These are phyloP conservation scores for Mycena filopes DNA, from an alignment of 768 basidiomycete genomes.

Conservation along the genomic window DNA sequence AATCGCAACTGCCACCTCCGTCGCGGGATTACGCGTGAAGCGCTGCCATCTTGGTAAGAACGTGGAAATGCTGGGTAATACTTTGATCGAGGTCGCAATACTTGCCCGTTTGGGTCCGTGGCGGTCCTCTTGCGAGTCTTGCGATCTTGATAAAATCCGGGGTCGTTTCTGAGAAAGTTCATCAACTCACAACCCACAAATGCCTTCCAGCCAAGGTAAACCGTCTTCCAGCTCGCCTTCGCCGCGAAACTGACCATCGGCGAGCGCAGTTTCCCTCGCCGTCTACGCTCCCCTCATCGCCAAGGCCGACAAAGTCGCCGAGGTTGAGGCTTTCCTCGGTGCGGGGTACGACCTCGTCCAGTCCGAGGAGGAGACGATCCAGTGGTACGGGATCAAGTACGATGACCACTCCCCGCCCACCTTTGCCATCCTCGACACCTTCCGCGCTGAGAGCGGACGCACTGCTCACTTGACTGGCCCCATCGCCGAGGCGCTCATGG, in stretches of 20 bases:
- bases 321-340: constrained; percentile 15
- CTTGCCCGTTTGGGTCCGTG: not conserved
- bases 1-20: too few relatives aligned
- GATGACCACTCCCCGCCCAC: constrained; percentile 35
- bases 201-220: constrained; percentile 24
- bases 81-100: not conserved
- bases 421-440: constrained; percentile 54
- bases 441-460: constrained; percentile 46
- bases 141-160: not conserved
- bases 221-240: too few relatives aligned
- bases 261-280: constrained; percentile 25
- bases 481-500: constrained; percentile 47
- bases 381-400: constrained; percentile 52
- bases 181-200: not conserved
- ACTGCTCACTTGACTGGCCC: constrained; percentile 48
- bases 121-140: not conserved
- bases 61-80: not conserved
- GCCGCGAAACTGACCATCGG: not conserved
- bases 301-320: constrained; percentile 18
- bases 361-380: constrained; percentile 47
- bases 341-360: constrained; percentile 27
- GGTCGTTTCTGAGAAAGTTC: not conserved
- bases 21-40: not conserved
- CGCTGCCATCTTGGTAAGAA: not conserved
- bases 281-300: constrained; percentile 28